A percentile compares a stretch with the other conserved stretches of the same genome.
These are phyloP conservation scores for Pelargonium nanum DNA, from an alignment of 345 rosid genomes.

Conservation along the genomic window DNA sequence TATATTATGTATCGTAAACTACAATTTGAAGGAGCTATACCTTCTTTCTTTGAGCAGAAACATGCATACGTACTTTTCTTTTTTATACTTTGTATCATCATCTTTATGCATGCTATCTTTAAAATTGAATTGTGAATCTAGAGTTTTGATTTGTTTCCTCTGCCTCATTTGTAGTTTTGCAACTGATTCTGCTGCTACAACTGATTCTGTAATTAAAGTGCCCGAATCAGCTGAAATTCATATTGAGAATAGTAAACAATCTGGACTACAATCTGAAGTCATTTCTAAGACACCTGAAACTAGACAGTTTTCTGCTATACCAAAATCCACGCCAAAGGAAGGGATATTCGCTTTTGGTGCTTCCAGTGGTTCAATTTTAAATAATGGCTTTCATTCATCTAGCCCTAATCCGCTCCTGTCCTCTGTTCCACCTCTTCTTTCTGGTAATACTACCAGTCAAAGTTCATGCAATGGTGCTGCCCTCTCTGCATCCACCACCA, in stretches of 20 bases:
- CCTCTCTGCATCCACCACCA: conserved; percentile 8
- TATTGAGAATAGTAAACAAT: conserved; percentile 19
- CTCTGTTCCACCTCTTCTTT: conserved; percentile 11
- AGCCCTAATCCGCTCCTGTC: conserved; percentile 7
- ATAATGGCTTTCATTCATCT: conserved; percentile 16
- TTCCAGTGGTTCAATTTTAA: conserved; percentile 24
- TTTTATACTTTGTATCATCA: too few species aligned
- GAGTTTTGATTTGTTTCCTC: not conserved
- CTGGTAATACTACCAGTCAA: conserved; percentile 23
- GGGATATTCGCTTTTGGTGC: conserved; percentile 40
- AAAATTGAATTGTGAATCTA: not conserved
- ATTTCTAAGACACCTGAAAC: conserved; percentile 15
- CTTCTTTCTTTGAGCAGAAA: too few species aligned
- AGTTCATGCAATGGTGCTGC: conserved; percentile 18
- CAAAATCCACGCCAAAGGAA: conserved; percentile 29
- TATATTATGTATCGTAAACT: too few species aligned
- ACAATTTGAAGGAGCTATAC: too few species aligned
- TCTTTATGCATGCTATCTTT: not conserved
- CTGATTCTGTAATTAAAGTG: conserved; percentile 21
- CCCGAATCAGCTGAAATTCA: conserved; percentile 31
- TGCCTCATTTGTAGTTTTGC: conserved; percentile 34
- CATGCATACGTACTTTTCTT: too few species aligned
- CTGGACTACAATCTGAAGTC: conserved; percentile 22
- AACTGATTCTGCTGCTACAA: conserved; percentile 21
- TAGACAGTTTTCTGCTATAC: conserved; percentile 21